phyloP scores from a whole-genome alignment of 1,139 yeast species.

The Ogataea hybrid region DNA sequence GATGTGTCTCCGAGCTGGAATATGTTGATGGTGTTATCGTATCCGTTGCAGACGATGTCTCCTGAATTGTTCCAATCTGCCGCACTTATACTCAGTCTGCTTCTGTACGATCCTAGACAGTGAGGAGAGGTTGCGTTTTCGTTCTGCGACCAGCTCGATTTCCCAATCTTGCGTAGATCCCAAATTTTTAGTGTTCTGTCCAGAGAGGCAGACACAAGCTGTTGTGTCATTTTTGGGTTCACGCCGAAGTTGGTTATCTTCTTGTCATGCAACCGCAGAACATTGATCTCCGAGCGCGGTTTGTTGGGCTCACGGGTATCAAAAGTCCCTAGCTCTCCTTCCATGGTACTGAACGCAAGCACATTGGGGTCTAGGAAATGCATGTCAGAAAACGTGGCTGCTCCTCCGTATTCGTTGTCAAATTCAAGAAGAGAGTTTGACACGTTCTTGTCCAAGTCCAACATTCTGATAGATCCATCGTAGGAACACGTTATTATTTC shows the following conservation, averaged over 20 bases:
- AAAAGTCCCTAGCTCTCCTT: conserved; percentile 71
- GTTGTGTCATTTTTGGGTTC: conserved; percentile 61
- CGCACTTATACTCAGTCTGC: conserved; percentile 77
- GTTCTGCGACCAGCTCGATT: conserved; percentile 44
- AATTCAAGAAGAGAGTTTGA: conserved; percentile 58
- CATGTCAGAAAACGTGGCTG: conserved; percentile 64
- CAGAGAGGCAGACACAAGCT: conserved; percentile 82
- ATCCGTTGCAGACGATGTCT: conserved; percentile 85
- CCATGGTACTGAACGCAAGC: conserved; percentile 70
- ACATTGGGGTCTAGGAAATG: conserved; percentile 52
- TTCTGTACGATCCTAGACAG: conserved; percentile 59
- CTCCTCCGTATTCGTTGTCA: conserved; percentile 48
- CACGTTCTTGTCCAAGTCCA: conserved; percentile 62
- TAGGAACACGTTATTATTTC: conserved; percentile 71
- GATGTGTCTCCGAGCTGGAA: conserved; percentile 51
- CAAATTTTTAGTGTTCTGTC: conserved; percentile 82
- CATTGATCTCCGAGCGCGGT: conserved; percentile 33
- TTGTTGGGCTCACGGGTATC: conserved; percentile 55
- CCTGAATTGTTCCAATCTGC: conserved; percentile 83
- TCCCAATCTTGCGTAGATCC: conserved; percentile 64
- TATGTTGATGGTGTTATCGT: conserved; percentile 74
- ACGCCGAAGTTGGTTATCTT: conserved; percentile 87
- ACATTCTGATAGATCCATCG: conserved; percentile 77
- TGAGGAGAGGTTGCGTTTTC: conserved; percentile 47
- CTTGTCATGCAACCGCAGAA: conserved; percentile 73